phyloP scores from a whole-genome alignment of 306 rosid genomes.

The Prunus armeniaca region DNA sequence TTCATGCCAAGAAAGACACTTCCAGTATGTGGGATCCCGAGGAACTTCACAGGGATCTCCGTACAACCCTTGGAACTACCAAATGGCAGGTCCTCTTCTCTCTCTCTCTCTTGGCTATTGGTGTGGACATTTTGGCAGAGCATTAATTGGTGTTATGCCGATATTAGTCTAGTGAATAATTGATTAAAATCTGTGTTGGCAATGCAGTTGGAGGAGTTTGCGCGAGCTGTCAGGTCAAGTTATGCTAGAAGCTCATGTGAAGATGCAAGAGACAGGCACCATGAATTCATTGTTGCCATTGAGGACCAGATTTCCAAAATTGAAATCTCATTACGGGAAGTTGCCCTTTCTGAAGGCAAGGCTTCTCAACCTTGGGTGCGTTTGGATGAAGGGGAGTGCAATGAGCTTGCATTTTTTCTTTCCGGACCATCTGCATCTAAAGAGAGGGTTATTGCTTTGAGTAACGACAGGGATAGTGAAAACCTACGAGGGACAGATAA shows the following conservation, averaged over 20 bases:
- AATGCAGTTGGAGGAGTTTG: slow-evolving; percentile 89
- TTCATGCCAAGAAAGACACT: slow-evolving; percentile 53
- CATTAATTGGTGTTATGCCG: background rate
- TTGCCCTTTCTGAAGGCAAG: slow-evolving; percentile 49
- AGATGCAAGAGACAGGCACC: slow-evolving; percentile 71
- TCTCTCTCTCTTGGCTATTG: background rate
- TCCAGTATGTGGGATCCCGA: slow-evolving; percentile 59
- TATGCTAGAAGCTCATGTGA: slow-evolving; percentile 51
- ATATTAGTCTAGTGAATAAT: slow-evolving; percentile 6
- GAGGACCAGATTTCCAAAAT: slow-evolving; percentile 50
- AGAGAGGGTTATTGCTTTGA: slow-evolving; percentile 21
- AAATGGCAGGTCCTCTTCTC: slow-evolving; percentile 81
- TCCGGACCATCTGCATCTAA: slow-evolving; percentile 43
- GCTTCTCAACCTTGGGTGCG: slow-evolving; percentile 64
- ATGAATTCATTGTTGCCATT: slow-evolving; percentile 63
- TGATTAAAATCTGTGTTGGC: slow-evolving; percentile 27
- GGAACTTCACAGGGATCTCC: slow-evolving; percentile 76
- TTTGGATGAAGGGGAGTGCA: slow-evolving; percentile 76
- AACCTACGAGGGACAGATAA: slow-evolving; percentile 30
- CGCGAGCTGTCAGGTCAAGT: slow-evolving; percentile 63
- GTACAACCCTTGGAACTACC: slow-evolving; percentile 84
- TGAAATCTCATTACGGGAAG: slow-evolving; percentile 50
- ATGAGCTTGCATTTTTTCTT: slow-evolving; percentile 83
- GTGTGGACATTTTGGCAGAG: background rate
- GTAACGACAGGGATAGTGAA: slow-evolving; percentile 28